Percentiles rank a stretch among this genome's conserved stretches.
These are phyloP conservation scores for Leishmania amazonensis DNA, from an alignment of 208 protist genomes.

Conservation along the genomic window DNA sequence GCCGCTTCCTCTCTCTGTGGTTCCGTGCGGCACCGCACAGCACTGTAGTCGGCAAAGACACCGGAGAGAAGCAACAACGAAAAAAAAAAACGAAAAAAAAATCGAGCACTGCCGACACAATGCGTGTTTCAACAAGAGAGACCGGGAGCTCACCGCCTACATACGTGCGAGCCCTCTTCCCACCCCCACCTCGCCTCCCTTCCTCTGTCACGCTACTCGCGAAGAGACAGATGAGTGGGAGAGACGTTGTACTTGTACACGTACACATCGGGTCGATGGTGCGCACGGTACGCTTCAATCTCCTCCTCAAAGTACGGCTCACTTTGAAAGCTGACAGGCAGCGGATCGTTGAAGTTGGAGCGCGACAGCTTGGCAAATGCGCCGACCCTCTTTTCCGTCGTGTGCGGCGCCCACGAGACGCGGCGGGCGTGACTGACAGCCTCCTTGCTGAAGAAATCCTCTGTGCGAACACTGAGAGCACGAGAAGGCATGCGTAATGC, in stretches of 20 bases:
- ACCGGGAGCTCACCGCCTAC: background rate
- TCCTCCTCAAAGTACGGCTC: constrained; percentile 90
- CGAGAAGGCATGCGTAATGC: constrained; percentile 16
- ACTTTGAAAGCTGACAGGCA: constrained; percentile 61
- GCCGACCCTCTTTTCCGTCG: constrained; percentile 89
- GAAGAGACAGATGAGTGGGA: constrained; percentile 84
- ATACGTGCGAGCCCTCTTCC: background rate
- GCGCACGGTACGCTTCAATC: constrained; percentile 84
- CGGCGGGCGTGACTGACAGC: constrained; percentile 86
- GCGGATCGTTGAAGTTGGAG: constrained; percentile 88
- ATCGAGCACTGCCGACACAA: background rate
- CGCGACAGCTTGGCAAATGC: constrained; percentile 87
- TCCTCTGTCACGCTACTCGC: constrained; percentile 39
- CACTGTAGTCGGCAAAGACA: background rate
- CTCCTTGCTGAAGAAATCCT: constrained; percentile 92
- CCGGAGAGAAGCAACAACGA: background rate
- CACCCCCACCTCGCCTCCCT: background rate
- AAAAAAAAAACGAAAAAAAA: background rate
- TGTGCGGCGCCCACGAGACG: constrained; percentile 91
- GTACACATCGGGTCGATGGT: constrained; percentile 88
- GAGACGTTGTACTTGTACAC: constrained; percentile 91
- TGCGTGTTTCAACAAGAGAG: background rate
- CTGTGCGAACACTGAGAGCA: constrained; percentile 74
- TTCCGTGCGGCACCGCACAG: background rate
- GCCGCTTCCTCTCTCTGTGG: constrained; percentile 5